These are phyloP conservation scores for Penicillium frequentans DNA, from an alignment of 2,329 filamentous ascomycete genomes.

Conservation along the genomic window DNA sequence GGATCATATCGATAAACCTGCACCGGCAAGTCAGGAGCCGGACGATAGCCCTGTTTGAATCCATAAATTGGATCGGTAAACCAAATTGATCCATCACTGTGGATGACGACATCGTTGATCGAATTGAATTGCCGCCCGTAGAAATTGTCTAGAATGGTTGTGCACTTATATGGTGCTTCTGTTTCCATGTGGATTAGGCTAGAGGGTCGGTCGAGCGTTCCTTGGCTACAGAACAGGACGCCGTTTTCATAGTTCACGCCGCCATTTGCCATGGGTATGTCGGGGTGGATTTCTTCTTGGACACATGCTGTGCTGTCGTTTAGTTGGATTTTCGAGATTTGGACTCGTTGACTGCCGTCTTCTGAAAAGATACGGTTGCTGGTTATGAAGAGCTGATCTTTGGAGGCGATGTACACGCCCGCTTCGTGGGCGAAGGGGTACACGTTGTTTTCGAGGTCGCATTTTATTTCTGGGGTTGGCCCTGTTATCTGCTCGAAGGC, in stretches of 20 bases:
- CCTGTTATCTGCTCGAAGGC: background rate
- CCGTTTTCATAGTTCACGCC: slow-evolving; percentile 48
- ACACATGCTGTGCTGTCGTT: background rate
- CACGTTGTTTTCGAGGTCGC: background rate
- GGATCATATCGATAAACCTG: slow-evolving; percentile 44
- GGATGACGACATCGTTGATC: slow-evolving; percentile 40
- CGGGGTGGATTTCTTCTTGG: slow-evolving; percentile 27
- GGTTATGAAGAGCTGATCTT: slow-evolving; percentile 39
- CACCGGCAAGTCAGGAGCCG: slow-evolving; percentile 32
- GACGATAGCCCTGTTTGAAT: slow-evolving; percentile 36
- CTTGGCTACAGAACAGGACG: slow-evolving; percentile 47
- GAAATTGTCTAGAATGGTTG: slow-evolving; percentile 34
- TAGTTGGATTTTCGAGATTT: slow-evolving; percentile 20
- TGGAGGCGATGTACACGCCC: slow-evolving; percentile 34
- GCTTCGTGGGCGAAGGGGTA: slow-evolving; percentile 55
- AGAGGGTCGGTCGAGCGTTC: slow-evolving; percentile 16
- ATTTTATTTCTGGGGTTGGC: background rate
- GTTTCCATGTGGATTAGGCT: slow-evolving; percentile 18
- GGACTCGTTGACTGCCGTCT: slow-evolving; percentile 21
- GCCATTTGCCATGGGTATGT: slow-evolving; percentile 50
- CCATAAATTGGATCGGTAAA: slow-evolving; percentile 43
- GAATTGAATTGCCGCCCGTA: slow-evolving; percentile 40
- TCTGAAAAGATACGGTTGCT: slow-evolving; percentile 17
- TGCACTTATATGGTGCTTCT: slow-evolving; percentile 20
- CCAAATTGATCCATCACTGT: slow-evolving; percentile 37